Evolutionary conservation across 192 early-diverging fungal genomes (phyloP), one percentile per base, ranked within the genome.

Genomic region (Gigaspora rosea): DNA sequence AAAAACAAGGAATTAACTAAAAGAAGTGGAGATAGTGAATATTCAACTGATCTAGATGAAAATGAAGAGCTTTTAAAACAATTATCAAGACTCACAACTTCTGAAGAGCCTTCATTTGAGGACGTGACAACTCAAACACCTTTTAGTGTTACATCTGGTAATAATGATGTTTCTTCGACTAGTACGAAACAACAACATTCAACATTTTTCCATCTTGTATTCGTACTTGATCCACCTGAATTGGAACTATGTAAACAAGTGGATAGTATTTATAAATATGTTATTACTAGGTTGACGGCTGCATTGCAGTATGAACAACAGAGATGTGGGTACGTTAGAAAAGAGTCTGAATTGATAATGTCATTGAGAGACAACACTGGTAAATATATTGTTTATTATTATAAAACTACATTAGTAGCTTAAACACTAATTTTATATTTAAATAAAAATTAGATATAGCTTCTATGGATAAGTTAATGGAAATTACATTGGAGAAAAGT

Each of bases 271-370:
- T 94, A 95, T 82, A 82, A 87, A 32, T 85, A 93, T 81, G 87
- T 93, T 69, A 85, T 94, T 16, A 80, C 88, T 35, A 89, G 91
- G 62, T 77, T 94, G 51, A 90, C 92, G 0, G 85, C 91, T 6
- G 92, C 88, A 4, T 79, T 95, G 18, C 88, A 92, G 35, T 94
- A 93, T 74, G 94, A 95, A 77, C 93, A 95, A 70, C 73, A 91
- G 32, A 86, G 86, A 61, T 86, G 93, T 65, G 90, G 90, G 2
- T 95, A 93, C 80, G 88, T 95, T 16, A 86, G 88, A 54, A 78
- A 86, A 48, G 92, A 95, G 80, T 84, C 90, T 16, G 91, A 94
- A 50, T 84, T 92, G 54, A 94, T 95, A 13, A 73, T 95, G 9
- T 78, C 80, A 0, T 83, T 95, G 22, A 89, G 88, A 22, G 94